Evolutionary conservation across 2,329 filamentous ascomycete species (phyloP), one percentile per base, ranked within the genome.

Genomic region (Scedosporium minutisporum): DNA sequence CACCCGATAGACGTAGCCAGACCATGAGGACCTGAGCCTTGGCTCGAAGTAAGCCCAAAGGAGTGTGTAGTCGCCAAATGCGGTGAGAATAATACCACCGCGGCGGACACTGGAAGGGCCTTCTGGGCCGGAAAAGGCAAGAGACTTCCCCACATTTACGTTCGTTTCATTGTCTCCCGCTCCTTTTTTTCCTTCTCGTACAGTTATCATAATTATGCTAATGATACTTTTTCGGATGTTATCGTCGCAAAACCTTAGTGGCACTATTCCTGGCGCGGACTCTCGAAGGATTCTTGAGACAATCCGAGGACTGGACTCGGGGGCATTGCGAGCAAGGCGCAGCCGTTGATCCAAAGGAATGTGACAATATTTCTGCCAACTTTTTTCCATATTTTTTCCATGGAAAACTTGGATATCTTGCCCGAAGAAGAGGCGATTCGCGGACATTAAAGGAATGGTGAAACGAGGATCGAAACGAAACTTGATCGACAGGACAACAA

Each of bases 391-490:
- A 9, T 38, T 14, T 38, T 27, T 14, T 55, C 51, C n/a, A 27
- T 7, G 21, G 12, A 25, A 46, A 48, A 23, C 27, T 41, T 60
- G 41, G 42, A 48, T 29, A 29, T 18, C 38, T 46, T 51, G 42
- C 25, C 58, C 41, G 12, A 18, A 46, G 42, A 48, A 48, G n/a
- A 27, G 42, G 46, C 41, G 25, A 21, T 16, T 46, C 27, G 23
- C n/a, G 58, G 58, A 60, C 16, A 60, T 60, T 60, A 60, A 60
- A 27, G 58, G 58, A 42, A 18, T n/a, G 6, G 27, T 46, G 42
- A 48, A 60, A 60, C 42, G 58, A 60, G 44, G 58, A 60, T 60
- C 42, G 58, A 60, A 48, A 60, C 41, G 25, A 60, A 60, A 44
- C 21, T 48, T 48, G 58, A 60, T 60, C 58, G 27, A 55, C 51